Evolutionary conservation across 2,329 filamentous ascomycete genomes (phyloP).

Genomic region (Akanthomyces dipterigenus): DNA sequence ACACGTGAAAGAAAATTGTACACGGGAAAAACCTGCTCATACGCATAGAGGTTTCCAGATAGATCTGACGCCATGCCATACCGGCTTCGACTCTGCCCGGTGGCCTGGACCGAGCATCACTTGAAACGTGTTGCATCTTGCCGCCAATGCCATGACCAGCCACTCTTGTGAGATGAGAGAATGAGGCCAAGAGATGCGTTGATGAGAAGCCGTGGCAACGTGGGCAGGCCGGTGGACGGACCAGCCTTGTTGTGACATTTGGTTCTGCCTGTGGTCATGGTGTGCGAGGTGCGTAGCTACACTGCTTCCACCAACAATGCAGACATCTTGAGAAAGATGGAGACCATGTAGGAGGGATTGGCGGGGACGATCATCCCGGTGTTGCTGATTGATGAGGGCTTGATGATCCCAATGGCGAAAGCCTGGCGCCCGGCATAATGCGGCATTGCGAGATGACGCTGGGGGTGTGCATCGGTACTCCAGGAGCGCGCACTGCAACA

Average conservation of each 20-base stretch:
- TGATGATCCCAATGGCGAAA: neutral
- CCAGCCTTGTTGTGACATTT: too few relatives aligned
- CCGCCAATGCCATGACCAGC: neutral
- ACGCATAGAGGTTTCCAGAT: neutral
- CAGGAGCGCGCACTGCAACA: neutral
- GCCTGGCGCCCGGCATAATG: neutral
- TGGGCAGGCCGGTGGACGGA: too few relatives aligned
- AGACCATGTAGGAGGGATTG: neutral
- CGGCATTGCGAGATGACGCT: neutral
- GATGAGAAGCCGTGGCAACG: neutral
- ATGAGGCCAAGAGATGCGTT: neutral
- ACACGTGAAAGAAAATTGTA: neutral
- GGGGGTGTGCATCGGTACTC: neutral
- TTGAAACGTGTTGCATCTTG: slow-evolving; percentile 6
- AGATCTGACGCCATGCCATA: neutral
- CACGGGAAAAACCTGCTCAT: neutral
- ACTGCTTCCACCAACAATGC: neutral
- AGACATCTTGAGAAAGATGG: neutral
- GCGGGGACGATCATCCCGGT: slow-evolving; percentile 3
- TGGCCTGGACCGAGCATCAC: neutral
- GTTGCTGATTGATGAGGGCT: slow-evolving; percentile 6
- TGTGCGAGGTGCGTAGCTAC: neutral
- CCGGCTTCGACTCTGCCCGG: neutral
- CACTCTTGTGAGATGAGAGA: neutral
- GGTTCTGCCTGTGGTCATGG: too few relatives aligned